Evolutionary conservation across 164 flowering plant genomes (phyloP).

Genomic region (Nymphaea colorata): DNA sequence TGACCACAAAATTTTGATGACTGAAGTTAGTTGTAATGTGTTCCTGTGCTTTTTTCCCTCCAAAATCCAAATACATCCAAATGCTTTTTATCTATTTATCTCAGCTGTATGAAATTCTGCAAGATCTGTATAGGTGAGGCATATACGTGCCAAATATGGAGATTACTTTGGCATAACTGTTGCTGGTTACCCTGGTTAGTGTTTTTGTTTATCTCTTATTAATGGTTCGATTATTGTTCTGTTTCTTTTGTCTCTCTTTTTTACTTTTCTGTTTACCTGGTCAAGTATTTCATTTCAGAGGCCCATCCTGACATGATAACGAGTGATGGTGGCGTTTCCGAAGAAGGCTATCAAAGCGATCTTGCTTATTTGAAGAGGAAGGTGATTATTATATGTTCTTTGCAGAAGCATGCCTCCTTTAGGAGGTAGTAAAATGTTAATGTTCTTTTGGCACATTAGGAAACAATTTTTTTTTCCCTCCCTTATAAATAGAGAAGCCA

Average conservation of each 20-base stretch:
- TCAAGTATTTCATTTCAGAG: slow-evolving; percentile 32
- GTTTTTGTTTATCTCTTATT: not conserved
- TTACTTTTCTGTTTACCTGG: too few species aligned
- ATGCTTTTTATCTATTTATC: too few species aligned
- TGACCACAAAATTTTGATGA: too few species aligned
- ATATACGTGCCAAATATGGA: slow-evolving; percentile 61
- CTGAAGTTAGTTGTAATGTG: too few species aligned
- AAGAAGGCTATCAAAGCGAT: slow-evolving; percentile 60
- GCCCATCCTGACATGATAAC: slow-evolving; percentile 89
- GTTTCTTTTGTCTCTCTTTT: not conserved
- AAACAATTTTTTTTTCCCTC: too few species aligned
- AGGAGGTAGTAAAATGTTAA: too few species aligned
- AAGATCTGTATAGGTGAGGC: slow-evolving; percentile 43
- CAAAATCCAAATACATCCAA: too few species aligned
- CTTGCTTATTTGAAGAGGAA: slow-evolving; percentile 79
- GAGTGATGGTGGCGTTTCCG: slow-evolving; percentile 47
- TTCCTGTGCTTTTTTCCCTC: too few species aligned
- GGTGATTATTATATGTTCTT: slow-evolving; percentile 20
- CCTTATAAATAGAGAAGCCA: too few species aligned
- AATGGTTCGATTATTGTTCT: not conserved
- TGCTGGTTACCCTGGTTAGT: slow-evolving; percentile 93
- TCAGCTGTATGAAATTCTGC: too few species aligned
- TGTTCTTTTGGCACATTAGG: too few species aligned
- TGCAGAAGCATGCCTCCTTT: too few species aligned
- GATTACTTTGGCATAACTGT: slow-evolving; percentile 96